Evolutionary conservation across 2,329 filamentous ascomycete species (phyloP), one percentile per base, ranked within the genome.

Genomic region (Shiraia sp.): DNA sequence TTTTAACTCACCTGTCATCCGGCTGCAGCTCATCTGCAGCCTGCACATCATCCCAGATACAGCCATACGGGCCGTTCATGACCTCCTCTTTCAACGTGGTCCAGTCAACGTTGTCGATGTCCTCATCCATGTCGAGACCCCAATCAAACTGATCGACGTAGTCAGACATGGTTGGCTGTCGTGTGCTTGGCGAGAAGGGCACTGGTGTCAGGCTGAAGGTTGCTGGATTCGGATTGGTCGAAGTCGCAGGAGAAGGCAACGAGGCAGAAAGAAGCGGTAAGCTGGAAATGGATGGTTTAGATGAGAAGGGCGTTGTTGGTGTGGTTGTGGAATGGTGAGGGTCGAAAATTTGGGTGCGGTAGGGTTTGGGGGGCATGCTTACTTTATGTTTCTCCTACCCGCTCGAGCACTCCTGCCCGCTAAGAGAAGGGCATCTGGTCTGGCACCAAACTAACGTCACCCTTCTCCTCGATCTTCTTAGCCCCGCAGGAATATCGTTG

Each of bases 1-100:
- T 55, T 57, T 55, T 46, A 28, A 54, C 54, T 55, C 28, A 57
- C 54, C 41, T 16, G 15, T 42, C 37, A 25, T 25, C 45, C 45
- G 42, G 42, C 46, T 45, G 32, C 25, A 16, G 15, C 29, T 41
- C 46, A 28, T 27, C 34, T 23, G 40, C 42, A 35, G 30, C 24
- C 13, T 15, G 23, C 25, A 24, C 32, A 27, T 14, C 13, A 39
- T 41, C 32, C 17, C 34, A 47, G 16, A 38, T 1, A 9, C n/a
- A 16, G 12, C 35, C 42, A 45, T 31, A 49, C 14, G 43, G 40
- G 16, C 36, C 48, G 15, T 47, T 42, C 35, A 40, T 43, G 23
- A 51, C 24, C 14, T 36, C 36, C 32, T 51, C 36, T 17, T 35
- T 17, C 31, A 47, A 3, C 10, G 30, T 34, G 34, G 13, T 23